Percentiles rank a stretch among this genome's conserved stretches.
These are phyloP conservation scores for Cercospora sp. DNA, from an alignment of 2,329 filamentous ascomycete species.

Conservation along the genomic window DNA sequence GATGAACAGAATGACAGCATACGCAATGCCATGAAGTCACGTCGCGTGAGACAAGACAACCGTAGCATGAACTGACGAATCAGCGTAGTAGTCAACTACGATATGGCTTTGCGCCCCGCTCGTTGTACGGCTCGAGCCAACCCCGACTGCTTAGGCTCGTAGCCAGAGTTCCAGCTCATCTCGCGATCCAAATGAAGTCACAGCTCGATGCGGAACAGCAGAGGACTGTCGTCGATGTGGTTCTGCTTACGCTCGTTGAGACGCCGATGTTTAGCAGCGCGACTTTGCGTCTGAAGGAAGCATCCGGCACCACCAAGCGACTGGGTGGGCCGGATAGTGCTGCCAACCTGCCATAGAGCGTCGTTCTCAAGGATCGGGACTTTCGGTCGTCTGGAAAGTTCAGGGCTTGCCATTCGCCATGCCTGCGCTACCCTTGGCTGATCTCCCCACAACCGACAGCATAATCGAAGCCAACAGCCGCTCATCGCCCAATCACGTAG, in stretches of 20 bases:
- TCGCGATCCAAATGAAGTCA: not conserved
- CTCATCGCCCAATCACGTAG: constrained; percentile 21
- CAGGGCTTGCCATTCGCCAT: constrained; percentile 18
- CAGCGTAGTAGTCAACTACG: not conserved
- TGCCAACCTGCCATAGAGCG: not conserved
- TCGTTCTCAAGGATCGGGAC: constrained; percentile 3
- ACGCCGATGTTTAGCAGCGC: constrained; percentile 1
- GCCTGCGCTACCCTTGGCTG: constrained; percentile 3
- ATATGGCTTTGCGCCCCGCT: constrained; percentile 5
- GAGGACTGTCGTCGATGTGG: not conserved
- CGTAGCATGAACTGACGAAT: constrained; percentile 1
- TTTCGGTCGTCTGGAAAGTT: constrained; percentile 25
- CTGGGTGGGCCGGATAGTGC: not conserved
- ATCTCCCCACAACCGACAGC: constrained; percentile 22
- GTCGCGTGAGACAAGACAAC: constrained; percentile 6
- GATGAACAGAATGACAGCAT: not conserved
- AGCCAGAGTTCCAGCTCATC: constrained; percentile 1
- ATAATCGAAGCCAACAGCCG: constrained; percentile 17
- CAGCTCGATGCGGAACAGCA: not conserved
- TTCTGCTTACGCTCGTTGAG: not conserved
- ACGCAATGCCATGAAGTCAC: constrained; percentile 3
- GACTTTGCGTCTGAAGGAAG: not conserved
- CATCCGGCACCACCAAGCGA: not conserved
- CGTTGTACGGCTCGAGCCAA: constrained; percentile 5
- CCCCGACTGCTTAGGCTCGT: not conserved